Evolutionary conservation across 169 alveolate species (phyloP).

Genomic region (Toxoplasma gondii): DNA sequence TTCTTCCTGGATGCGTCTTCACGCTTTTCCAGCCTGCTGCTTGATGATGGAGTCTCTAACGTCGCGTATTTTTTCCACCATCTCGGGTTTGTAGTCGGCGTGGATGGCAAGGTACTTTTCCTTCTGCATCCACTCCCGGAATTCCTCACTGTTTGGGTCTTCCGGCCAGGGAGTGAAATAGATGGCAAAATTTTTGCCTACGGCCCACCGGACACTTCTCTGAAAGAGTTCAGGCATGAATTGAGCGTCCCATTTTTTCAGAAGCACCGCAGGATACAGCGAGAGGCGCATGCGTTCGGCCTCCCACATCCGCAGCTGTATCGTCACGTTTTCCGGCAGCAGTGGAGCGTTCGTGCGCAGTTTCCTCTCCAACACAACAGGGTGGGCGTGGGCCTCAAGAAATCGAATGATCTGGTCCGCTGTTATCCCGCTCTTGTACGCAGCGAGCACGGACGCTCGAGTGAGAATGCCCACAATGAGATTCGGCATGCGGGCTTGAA

Average conservation of each 20-base stretch:
- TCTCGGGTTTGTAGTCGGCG: constrained; percentile 83
- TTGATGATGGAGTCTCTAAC: constrained; percentile 48
- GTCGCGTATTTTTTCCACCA: constrained; percentile 78
- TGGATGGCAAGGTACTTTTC: constrained; percentile 70
- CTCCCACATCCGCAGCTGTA: constrained; percentile 90
- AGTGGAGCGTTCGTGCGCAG: constrained; percentile 56
- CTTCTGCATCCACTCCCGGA: constrained; percentile 78
- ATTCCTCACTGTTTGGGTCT: constrained; percentile 75
- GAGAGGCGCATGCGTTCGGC: constrained; percentile 85
- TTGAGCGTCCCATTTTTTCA: constrained; percentile 82
- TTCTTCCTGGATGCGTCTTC: neutral
- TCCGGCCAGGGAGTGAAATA: constrained; percentile 82
- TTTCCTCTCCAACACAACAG: constrained; percentile 62
- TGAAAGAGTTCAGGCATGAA: constrained; percentile 83
- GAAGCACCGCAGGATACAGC: constrained; percentile 78
- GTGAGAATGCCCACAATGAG: constrained; percentile 88
- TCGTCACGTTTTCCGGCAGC: constrained; percentile 85
- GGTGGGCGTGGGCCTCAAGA: constrained; percentile 82
- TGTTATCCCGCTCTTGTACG: constrained; percentile 86
- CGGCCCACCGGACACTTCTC: constrained; percentile 84
- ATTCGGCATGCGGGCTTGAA: constrained; percentile 88
- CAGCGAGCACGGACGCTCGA: constrained; percentile 83
- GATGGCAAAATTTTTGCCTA: constrained; percentile 78
- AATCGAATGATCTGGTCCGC: constrained; percentile 87
- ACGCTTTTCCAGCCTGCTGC: constrained; percentile 36